Base-by-base conservation (phyloP, 441 rosid genomes). In the Euphorbia schlechtendalii region DNA sequence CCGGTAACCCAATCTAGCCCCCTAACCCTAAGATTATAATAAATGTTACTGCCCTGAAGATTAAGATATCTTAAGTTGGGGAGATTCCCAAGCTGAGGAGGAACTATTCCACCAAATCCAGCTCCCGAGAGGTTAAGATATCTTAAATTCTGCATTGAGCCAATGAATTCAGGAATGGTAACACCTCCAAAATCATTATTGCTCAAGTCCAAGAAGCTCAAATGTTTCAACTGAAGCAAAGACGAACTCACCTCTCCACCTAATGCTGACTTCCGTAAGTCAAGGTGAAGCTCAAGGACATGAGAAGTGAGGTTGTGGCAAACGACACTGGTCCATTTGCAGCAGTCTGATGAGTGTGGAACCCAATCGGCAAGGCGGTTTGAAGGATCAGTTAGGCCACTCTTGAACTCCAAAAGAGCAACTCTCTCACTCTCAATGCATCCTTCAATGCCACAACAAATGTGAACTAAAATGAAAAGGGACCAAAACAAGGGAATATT, bases 211-310 rank as follows among this genome's bases (percentile, higher is more conserved):
- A 46, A 46, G 51, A 1, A 46, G 20, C 51, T 46, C 20, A 59
- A 59, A 38, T 59, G 25, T 15, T 38, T 59, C 46, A 59, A 40
- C 2, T 59, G 7, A 2, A 59, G n/a, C 32, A 59, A 59, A 59
- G 63, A 59, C 10, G 72, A 22, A 30, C 28, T 63, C 0, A 63
- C 2, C 27, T 63, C 48, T 10, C 66, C 56, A 5, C 56, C 43
- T 0, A 63, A 49, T 2, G 8, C 43, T 27, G 43, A n/a, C 3
- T 28, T 45, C 0, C 11, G 15, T 28, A 2, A 4, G 32, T n/a
- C n/a, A 12, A 77, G 77, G 36, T 57, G 69, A 20, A 77, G 81
- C 69, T 66, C 73, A 27, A 46, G 7, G 21, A 73, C 77, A 34
- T 65, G 75, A 38, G 71, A 66, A 7, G 72, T 70, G 8, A 21